Evolutionary conservation across 2,329 filamentous ascomycete genomes (phyloP), one percentile per base, ranked within the genome.

Genomic region (Ceratocystis cubensis): DNA sequence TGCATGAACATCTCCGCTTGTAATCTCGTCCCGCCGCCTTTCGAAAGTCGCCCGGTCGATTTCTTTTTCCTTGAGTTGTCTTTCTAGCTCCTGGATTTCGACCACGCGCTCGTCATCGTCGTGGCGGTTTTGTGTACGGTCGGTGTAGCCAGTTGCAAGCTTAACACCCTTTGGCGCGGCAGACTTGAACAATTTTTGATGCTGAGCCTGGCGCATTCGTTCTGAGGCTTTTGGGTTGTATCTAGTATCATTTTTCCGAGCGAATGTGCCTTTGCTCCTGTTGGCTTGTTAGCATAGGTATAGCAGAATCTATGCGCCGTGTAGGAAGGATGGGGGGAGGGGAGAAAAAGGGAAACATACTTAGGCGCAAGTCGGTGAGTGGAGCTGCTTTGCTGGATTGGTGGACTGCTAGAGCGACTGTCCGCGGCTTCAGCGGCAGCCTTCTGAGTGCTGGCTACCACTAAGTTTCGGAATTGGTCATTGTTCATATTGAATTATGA

Each of bases 381-480:
- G 6, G 61, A 59, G 53, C 28, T 30, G 28, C 28, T 7, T 17
- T 59, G 45, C n/a, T 53, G 20, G 6, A 13, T 15, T 3, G 33
- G 25, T 22, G 30, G 10, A 15, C 17, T 41, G 30, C 13, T 15
- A 33, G 13, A 5, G 10, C 15, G 17, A 57, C 15, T 6, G 30
- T 17, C 65, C 28, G 41, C n/a, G 13, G 62, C 20, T 8, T 76
- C 65, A 76, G 72, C 64, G 30, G 75, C 69, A 37, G 75, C 69
- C 68, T 79, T 79, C 66, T 75, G 72, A 5, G 79, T 73, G 68
- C 79, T 80, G 50, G 75, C 75, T 59, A 86, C 79, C 25, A 96
- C 76, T 5, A 97, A 82, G 70, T 88, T 88, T 65, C 94, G 88
- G 73, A 99, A 99, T 72, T 96, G 90, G 56, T 91, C 85, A 80